Evolutionary conservation across 2,329 filamentous ascomycete genomes (phyloP).

Genomic region (Beauveria pseudobassiana): DNA sequence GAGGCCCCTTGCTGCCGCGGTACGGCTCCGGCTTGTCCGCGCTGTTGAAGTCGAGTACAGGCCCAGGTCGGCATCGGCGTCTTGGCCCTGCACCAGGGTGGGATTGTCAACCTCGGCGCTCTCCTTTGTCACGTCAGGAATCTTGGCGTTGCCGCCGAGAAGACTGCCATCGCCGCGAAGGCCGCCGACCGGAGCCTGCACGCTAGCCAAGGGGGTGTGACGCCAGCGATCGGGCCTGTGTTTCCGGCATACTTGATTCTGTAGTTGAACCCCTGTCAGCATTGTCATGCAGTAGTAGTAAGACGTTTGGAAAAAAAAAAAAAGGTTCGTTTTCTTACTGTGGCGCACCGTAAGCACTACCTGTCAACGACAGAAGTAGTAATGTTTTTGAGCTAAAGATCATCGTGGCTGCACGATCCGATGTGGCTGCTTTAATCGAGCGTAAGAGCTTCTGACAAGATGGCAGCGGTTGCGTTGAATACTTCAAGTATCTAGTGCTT

Average conservation of each 20-base stretch:
- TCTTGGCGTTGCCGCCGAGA: slow-evolving; percentile 31
- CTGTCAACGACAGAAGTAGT: neutral
- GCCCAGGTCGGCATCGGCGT: slow-evolving; percentile 40
- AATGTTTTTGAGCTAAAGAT: neutral
- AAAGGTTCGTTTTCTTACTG: neutral
- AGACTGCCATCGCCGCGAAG: slow-evolving; percentile 32
- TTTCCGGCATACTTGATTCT: slow-evolving; percentile 37
- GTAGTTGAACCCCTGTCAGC: neutral
- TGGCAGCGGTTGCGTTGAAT: too few relatives aligned
- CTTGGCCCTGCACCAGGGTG: slow-evolving; percentile 41
- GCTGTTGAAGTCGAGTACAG: slow-evolving; percentile 40
- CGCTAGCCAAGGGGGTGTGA: slow-evolving; percentile 30
- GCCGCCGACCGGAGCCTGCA: slow-evolving; percentile 29
- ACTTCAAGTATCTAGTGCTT: too few relatives aligned
- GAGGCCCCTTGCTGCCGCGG: slow-evolving; percentile 39
- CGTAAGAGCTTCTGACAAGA: neutral
- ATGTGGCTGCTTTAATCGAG: neutral
- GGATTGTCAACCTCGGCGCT: slow-evolving; percentile 31
- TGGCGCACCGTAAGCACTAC: slow-evolving; percentile 3
- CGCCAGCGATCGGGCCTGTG: slow-evolving; percentile 32
- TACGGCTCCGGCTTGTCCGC: slow-evolving; percentile 47
- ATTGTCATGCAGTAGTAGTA: neutral
- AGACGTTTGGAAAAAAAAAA: neutral
- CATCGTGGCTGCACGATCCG: slow-evolving; percentile 2
- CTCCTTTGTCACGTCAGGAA: slow-evolving; percentile 29